Evolutionary conservation across 1,284 basidiomycete species (phyloP).

Genomic region (Cerioporus squamosus): DNA sequence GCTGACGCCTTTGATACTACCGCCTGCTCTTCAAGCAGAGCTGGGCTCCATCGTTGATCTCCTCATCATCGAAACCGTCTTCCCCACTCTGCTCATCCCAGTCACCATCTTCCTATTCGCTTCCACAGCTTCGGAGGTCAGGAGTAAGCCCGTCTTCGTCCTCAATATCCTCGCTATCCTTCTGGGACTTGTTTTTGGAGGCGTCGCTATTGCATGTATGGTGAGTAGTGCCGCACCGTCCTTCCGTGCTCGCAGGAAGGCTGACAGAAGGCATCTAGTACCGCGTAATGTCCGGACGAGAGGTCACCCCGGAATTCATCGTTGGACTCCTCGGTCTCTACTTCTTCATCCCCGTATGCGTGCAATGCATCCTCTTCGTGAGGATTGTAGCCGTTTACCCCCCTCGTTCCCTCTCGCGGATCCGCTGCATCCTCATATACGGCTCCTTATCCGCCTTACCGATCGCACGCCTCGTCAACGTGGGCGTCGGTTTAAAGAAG

Average conservation of each 20-base stretch:
- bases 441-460: not conserved
- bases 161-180: conserved; percentile 28
- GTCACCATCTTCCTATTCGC: conserved; percentile 28
- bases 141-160: conserved; percentile 32
- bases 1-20: not conserved
- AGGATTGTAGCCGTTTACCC: conserved; percentile 30
- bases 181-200: conserved; percentile 16
- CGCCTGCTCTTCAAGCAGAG: not conserved
- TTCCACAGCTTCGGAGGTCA: conserved; percentile 24
- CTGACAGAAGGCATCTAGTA: too few species aligned
- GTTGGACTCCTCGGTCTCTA: conserved; percentile 2
- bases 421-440: not conserved
- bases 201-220: conserved; percentile 2
- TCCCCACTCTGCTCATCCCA: conserved; percentile 20
- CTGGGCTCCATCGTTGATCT: not conserved
- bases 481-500: not conserved
- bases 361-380: conserved; percentile 29
- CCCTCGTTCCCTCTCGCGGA: not conserved
- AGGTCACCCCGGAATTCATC: not conserved
- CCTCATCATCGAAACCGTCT: conserved; percentile 22
- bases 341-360: conserved; percentile 21
- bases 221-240: too few species aligned
- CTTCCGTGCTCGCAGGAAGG: too few species aligned
- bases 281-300: too few species aligned
- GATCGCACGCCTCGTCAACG: not conserved